A percentile compares a stretch with the other conserved stretches of the same genome.
phyloP scores from a whole-genome alignment of 163 green algal genomes.

The Scenedesmus sp. region DNA sequence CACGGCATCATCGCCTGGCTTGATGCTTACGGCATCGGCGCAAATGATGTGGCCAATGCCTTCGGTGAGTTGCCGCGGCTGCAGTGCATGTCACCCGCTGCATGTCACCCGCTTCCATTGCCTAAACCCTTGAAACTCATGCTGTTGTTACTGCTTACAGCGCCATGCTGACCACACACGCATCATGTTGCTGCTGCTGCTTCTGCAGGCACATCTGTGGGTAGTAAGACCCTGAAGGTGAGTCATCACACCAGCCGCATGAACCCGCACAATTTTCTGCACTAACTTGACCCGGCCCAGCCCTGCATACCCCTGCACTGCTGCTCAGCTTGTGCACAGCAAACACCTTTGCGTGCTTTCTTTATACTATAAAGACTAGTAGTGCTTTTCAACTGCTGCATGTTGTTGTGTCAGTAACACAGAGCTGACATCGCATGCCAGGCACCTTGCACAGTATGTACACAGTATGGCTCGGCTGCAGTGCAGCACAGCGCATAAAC shows the following conservation, averaged over 20 bases:
- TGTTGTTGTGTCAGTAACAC: too few relatives aligned
- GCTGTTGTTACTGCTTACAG: too few relatives aligned
- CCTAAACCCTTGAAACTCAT: not conserved
- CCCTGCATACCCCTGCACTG: not conserved
- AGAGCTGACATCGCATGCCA: too few relatives aligned
- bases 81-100: not conserved
- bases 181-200: not conserved
- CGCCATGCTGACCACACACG: not conserved
- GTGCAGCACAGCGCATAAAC: too few relatives aligned
- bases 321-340: not conserved
- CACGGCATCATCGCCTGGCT: constrained; percentile 50
- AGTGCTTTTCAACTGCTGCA: too few relatives aligned
- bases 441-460: too few relatives aligned
- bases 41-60: constrained; percentile 55
- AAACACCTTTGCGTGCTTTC: not conserved
- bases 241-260: not conserved
- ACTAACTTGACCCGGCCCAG: not conserved
- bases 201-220: constrained; percentile 63
- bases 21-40: constrained; percentile 48
- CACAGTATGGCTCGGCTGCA: too few relatives aligned
- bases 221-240: constrained; percentile 69
- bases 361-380: not conserved
- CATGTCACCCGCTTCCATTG: not conserved
- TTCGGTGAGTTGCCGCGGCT: constrained; percentile 53
- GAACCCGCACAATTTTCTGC: not conserved